Base-by-base conservation (phyloP, 768 basidiomycete genomes). In the Calocera viscosa region DNA sequence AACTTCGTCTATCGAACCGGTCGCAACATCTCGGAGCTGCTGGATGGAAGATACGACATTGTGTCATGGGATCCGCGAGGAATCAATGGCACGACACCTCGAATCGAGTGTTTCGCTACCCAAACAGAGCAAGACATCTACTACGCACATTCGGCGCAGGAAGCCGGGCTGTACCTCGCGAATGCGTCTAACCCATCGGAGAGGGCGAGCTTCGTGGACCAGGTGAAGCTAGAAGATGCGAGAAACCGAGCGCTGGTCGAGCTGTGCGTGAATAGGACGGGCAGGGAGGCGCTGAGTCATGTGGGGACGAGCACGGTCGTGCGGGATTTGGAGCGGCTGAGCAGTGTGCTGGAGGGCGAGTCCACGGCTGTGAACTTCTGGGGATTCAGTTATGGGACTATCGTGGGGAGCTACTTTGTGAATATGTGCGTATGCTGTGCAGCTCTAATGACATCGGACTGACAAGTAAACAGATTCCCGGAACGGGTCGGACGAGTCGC, bases 241-340 rank as follows among this genome's bases (percentile, higher is more conserved):
- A 65, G 71, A 32, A 68, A 70, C 40, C 68, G 72, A 17, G 69
- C 73, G 1, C 69, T 74, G 26, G 75, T 71, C 38, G 66, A 71
- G 34, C 65, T 76, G 10, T 77, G 76, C 47, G 65, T 49, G 8
- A 68, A 74, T 64, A 71, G 66, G 28, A 73, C 75, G 69, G 76
- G 75, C 24, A 24, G 19, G 12, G 73, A 75, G 26, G 41, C 66
- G 33, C 66, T 77, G 24, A 69, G 67, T 32, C 75, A 76, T 63
- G 73, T 76, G 67, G 76, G 76, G 1, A 77, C 76, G 1, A 71
- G 70, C 41, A 74, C 72, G 12, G 75, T 77, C 24, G 76, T 73
- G 10, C 71, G 76, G 14, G 76, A 77, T 65, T 69, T 77, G 11
- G 75, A 75, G 65, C 72, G 68, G 64, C 69, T 76, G n/a, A 71